These are phyloP conservation scores for Stentor coeruleus DNA, from an alignment of 73 alveolate species.

Conservation along the genomic window DNA sequence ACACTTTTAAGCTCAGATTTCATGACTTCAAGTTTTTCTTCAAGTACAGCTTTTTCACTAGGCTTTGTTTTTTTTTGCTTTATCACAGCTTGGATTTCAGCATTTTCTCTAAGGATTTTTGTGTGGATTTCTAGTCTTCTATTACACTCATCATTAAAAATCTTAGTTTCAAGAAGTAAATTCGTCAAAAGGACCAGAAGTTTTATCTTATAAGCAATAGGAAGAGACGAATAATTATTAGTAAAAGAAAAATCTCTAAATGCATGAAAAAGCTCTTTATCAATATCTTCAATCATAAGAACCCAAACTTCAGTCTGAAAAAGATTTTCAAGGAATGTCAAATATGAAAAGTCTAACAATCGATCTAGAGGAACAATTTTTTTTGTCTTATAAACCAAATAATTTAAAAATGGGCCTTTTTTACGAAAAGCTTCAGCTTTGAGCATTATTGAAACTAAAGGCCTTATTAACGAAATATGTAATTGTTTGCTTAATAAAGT, in stretches of 20 bases:
- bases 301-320: background rate
- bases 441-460: background rate
- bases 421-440: background rate
- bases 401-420: background rate
- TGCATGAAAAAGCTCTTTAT: background rate
- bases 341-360: background rate
- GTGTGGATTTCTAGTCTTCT: background rate
- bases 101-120: background rate
- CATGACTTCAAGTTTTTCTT: background rate
- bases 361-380: background rate
- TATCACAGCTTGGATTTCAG: background rate
- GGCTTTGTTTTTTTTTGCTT: conserved; percentile 11
- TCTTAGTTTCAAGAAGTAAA: background rate
- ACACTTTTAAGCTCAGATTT: background rate
- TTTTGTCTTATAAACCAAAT: background rate
- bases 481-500: background rate
- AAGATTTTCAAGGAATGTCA: background rate
- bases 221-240: background rate
- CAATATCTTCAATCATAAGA: background rate
- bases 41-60: background rate
- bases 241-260: background rate
- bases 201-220: background rate
- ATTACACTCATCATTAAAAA: background rate
- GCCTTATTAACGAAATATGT: background rate
- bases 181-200: background rate